Evolutionary conservation across 441 rosid genomes (phyloP).

Genomic region (Adansonia gregorii): DNA sequence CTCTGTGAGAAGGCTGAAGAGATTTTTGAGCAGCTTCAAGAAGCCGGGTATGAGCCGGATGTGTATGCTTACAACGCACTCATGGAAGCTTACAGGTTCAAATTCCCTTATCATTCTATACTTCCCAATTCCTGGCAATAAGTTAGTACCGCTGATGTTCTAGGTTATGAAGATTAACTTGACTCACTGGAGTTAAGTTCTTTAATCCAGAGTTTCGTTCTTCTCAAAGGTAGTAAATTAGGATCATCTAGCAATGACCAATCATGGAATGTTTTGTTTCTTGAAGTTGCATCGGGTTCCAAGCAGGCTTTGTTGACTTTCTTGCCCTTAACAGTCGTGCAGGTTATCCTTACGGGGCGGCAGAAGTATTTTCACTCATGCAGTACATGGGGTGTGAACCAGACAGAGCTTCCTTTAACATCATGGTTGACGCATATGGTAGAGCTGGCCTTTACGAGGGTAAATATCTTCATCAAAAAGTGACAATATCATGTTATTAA

Average conservation of each 20-base stretch:
- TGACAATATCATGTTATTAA: background rate
- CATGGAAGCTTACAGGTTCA: slow-evolving; percentile 87
- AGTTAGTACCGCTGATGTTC: background rate
- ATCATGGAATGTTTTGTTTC: background rate
- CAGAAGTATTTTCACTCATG: slow-evolving; percentile 91
- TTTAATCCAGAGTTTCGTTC: background rate
- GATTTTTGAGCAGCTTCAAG: slow-evolving; percentile 88
- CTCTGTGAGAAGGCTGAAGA: slow-evolving; percentile 95
- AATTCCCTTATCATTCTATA: slow-evolving; percentile 3
- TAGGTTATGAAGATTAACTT: background rate
- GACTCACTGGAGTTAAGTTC: background rate
- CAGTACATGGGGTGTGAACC: slow-evolving; percentile 95
- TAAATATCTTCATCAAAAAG: slow-evolving; percentile 33
- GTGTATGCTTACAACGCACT: slow-evolving; percentile 91
- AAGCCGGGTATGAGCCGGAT: slow-evolving; percentile 84
- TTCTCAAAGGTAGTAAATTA: background rate
- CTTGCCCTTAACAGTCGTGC: slow-evolving; percentile 67
- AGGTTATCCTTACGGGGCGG: slow-evolving; percentile 86
- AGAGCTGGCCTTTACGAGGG: slow-evolving; percentile 83
- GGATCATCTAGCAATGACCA: background rate
- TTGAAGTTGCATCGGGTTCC: background rate
- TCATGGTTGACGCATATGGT: slow-evolving; percentile 92
- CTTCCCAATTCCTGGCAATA: background rate
- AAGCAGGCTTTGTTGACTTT: slow-evolving; percentile 24
- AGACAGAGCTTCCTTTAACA: slow-evolving; percentile 88